Conservation (phyloP, 176 grass and related monocot species). For the Triticum urartu region DNA sequence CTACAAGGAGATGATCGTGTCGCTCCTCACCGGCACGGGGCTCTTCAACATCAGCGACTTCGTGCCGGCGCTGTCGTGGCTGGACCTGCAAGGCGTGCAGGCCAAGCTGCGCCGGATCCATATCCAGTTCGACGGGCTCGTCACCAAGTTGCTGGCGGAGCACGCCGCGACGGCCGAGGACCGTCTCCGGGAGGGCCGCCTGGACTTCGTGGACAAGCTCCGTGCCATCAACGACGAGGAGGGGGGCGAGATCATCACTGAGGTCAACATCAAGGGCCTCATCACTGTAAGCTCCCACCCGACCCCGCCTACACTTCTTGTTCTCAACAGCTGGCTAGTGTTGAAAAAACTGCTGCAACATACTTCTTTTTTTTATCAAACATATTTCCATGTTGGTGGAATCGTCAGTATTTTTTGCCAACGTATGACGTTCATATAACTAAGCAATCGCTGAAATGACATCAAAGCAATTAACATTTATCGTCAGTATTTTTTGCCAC, state of each 20-base stretch:
- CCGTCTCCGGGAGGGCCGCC: conserved; percentile 31
- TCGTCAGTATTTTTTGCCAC: no score
- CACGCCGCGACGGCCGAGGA: conserved; percentile 59
- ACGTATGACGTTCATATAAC: no score
- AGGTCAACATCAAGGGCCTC: conserved; percentile 88
- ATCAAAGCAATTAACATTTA: no score
- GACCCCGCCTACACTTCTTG: neutral
- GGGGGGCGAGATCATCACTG: conserved; percentile 55
- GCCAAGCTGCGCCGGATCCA: conserved; percentile 64
- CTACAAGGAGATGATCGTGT: conserved; percentile 83
- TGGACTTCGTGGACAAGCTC: conserved; percentile 75
- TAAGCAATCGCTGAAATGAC: no score
- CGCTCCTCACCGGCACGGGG: conserved; percentile 65
- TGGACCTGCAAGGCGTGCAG: conserved; percentile 89
- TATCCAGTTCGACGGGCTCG: conserved; percentile 58
- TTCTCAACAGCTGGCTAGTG: no score
- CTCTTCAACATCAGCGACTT: conserved; percentile 91
- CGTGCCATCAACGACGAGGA: conserved; percentile 33
- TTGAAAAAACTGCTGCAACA: no score
- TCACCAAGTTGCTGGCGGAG: conserved; percentile 56
- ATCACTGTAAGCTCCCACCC: conserved; percentile 66
- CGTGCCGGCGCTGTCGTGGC: conserved; percentile 65
- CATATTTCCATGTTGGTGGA: no score
- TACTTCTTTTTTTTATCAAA: no score
- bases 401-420: no score